These are phyloP conservation scores for Melastoma candidum DNA, from an alignment of 441 rosid species.

Conservation along the genomic window DNA sequence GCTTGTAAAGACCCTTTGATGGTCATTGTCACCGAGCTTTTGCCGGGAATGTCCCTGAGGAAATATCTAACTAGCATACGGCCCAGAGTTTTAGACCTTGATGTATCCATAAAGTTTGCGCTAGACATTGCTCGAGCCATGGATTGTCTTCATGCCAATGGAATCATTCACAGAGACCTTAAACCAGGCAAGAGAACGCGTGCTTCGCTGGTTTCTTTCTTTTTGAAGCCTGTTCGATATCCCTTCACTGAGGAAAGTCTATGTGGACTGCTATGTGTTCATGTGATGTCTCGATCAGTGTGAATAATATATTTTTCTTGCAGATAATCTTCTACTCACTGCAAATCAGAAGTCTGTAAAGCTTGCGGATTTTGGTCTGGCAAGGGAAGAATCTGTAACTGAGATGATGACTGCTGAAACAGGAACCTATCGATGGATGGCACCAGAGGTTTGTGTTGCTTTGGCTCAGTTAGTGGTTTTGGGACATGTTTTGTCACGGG, in stretches of 20 bases:
- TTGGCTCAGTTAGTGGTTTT: no score
- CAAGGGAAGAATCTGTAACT: slow-evolving; percentile 91
- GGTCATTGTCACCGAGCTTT: slow-evolving; percentile 83
- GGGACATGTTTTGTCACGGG: no score
- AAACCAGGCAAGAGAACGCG: slow-evolving; percentile 57
- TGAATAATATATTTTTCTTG: slow-evolving; percentile 5
- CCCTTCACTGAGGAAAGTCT: no score
- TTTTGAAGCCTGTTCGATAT: no score
- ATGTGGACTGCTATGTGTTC: no score
- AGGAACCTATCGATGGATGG: slow-evolving; percentile 99
- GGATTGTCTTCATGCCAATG: slow-evolving; percentile 94
- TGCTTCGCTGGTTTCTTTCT: not conserved
- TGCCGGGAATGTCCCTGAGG: slow-evolving; percentile 94
- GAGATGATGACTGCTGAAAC: slow-evolving; percentile 99
- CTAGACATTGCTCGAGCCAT: slow-evolving; percentile 83
- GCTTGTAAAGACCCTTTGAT: slow-evolving; percentile 82
- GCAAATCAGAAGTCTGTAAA: slow-evolving; percentile 67
- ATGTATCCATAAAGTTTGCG: slow-evolving; percentile 52
- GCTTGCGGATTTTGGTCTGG: slow-evolving; percentile 97
- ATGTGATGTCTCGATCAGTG: no score
- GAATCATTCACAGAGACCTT: slow-evolving; percentile 90
- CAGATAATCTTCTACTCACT: slow-evolving; percentile 90
- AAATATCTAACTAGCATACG: slow-evolving; percentile 60
- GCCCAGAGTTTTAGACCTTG: slow-evolving; percentile 51
- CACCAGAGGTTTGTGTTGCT: slow-evolving; percentile 67